These are phyloP conservation scores for Paraphoma chrysanthemicola DNA, from an alignment of 2,329 filamentous ascomycete genomes.

Conservation along the genomic window DNA sequence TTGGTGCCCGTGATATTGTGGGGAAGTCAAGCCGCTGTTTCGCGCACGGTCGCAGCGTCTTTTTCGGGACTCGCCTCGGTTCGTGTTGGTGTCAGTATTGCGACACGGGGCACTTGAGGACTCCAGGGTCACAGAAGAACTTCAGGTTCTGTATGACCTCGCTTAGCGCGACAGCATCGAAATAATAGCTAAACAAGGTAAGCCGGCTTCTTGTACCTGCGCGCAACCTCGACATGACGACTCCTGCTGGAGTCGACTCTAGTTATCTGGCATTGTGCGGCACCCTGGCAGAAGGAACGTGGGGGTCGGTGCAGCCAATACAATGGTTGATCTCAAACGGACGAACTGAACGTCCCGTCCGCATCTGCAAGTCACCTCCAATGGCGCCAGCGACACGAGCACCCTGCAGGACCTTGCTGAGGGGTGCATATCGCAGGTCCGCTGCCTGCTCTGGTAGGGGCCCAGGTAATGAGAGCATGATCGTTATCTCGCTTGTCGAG, in stretches of 20 bases:
- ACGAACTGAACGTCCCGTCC: conserved; percentile 4
- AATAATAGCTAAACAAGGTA: conserved; percentile 20
- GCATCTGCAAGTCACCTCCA: conserved; percentile 41
- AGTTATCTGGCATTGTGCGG: conserved; percentile 10
- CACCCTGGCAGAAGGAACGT: conserved; percentile 34
- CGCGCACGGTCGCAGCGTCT: conserved; percentile 15
- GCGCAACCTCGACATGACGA: conserved; percentile 28
- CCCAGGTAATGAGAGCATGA: conserved; percentile 26
- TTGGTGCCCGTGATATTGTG: conserved; percentile 31
- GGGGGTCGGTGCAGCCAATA: conserved; percentile 29
- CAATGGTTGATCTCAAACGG: conserved; percentile 11
- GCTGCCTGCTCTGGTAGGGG: conserved; percentile 23
- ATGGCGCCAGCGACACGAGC: conserved; percentile 18
- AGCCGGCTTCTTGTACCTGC: conserved; percentile 32
- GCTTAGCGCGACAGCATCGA: conserved; percentile 3
- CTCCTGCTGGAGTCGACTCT: conserved; percentile 12
- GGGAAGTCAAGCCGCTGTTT: conserved; percentile 17
- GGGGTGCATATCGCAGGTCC: conserved; percentile 20
- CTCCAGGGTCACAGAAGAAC: not conserved
- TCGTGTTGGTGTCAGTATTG: conserved; percentile 8
- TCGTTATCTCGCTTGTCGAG: conserved; percentile 35
- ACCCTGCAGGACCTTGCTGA: conserved; percentile 20
- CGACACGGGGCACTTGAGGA: conserved; percentile 7
- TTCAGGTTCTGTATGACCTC: not conserved
- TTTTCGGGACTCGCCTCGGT: conserved; percentile 19